Evolutionary conservation across 495 filamentous ascomycete species (phyloP), one percentile per base, ranked within the genome.

Genomic region (Aspergillus nidulans): DNA sequence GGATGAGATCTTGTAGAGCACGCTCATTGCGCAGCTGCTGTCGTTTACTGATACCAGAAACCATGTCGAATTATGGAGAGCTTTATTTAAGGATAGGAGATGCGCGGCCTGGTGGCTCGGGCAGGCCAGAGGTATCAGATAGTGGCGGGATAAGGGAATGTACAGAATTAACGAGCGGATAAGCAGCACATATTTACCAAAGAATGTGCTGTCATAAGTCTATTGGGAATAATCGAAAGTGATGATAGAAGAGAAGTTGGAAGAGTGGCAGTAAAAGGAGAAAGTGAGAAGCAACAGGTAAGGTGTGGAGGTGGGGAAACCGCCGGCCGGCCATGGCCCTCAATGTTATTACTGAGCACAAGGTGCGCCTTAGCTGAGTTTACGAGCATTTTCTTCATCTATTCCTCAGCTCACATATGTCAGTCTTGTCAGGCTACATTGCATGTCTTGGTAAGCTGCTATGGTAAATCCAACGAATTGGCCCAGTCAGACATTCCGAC

Each of bases 11-110:
- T 66, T 96, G 90, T 61, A 98, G 77, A 25, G 83, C 75, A 65
- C 87, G 89, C 78, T 98, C 94, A 72, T 97, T 96, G 76, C 94
- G 92, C 80, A 86, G 88, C 78, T 95, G 91, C 74, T 96, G 88
- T 67, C 94, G 91, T 82, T 97, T 98, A 78, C 83, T 96, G 53
- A 85, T 75, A 39, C 73, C 72, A 13, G 69, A 69, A 9, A 78
- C 72, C 81, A 85, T 85, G 12, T 69, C 56, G 63, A 50, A 38
- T 50, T 25, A n/a, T 6, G 18, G 15, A 32, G 19, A 34, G 41
- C 20, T 32, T 36, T 2, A 19, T 20, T 34, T 25, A 39, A 49
- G 12, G 26, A 49, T 49, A 49, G 47, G 47, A 36, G 12, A 1
- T 13, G 4, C 4, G 2, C 2, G 26, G 26, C 7, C 44, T 18